phyloP scores from a whole-genome alignment of 805 yeast species.

The Millerozyma acaciae region DNA sequence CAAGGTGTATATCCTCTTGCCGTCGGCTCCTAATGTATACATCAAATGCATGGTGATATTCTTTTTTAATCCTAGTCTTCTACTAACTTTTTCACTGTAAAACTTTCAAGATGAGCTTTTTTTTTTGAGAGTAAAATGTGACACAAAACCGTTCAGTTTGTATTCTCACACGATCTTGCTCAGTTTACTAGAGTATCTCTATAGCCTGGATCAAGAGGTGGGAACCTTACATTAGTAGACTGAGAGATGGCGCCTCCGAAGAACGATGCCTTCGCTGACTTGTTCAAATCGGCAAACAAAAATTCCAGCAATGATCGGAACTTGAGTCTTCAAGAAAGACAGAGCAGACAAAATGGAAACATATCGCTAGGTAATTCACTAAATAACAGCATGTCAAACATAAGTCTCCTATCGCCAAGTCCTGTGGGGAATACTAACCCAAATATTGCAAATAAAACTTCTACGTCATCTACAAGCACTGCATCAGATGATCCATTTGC shows the following conservation, averaged over 20 bases:
- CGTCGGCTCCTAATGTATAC: constrained; percentile 94
- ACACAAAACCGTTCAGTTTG: neutral
- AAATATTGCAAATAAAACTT: constrained; percentile 1
- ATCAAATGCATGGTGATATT: constrained; percentile 81
- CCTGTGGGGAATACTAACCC: neutral
- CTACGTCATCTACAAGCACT: constrained; percentile 3
- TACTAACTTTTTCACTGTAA: neutral
- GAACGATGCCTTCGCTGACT: constrained; percentile 44
- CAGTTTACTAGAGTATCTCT: no score
- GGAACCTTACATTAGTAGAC: no score
- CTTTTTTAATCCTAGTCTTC: neutral
- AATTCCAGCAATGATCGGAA: constrained; percentile 9
- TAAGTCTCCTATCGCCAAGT: constrained; percentile 29
- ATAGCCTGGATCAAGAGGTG: no score
- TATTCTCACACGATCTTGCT: constrained; percentile 1
- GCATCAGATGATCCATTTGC: constrained; percentile 22
- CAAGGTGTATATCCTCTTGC: constrained; percentile 92
- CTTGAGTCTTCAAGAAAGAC: constrained; percentile 24
- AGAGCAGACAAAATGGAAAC: constrained; percentile 12
- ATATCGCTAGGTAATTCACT: constrained; percentile 5
- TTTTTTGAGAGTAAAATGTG: neutral
- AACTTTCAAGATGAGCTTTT: constrained; percentile 5
- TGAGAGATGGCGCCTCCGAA: constrained; percentile 31
- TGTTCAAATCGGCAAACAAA: constrained; percentile 31
- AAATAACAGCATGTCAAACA: constrained; percentile 27